Percentiles rank a stretch among this genome's conserved stretches.
These are phyloP conservation scores for Sporothrix variecibatus DNA, from an alignment of 2,329 filamentous ascomycete genomes.

Conservation along the genomic window DNA sequence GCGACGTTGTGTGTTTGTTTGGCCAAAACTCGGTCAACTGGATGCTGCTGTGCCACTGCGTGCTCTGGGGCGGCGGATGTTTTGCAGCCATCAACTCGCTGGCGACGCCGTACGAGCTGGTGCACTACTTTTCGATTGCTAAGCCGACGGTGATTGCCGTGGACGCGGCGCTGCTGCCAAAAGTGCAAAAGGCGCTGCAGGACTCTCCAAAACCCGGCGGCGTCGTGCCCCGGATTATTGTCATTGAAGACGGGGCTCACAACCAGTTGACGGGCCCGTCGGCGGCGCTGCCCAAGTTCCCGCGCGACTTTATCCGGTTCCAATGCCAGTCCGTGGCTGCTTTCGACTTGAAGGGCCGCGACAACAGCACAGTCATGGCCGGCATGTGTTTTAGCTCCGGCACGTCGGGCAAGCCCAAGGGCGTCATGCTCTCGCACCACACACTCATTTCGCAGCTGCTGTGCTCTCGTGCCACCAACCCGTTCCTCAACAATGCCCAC, in stretches of 20 bases:
- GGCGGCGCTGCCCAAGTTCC: conserved; percentile 11
- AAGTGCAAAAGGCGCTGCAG: conserved; percentile 2
- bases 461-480: conserved; percentile 42
- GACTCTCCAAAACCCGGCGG: not conserved
- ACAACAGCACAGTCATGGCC: conserved; percentile 25
- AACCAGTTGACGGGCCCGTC: not conserved
- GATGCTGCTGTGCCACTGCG: conserved; percentile 25
- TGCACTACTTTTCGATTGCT: conserved; percentile 14
- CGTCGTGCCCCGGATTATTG: not conserved
- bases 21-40: conserved; percentile 24
- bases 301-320: conserved; percentile 23
- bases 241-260: conserved; percentile 21
- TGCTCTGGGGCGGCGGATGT: conserved; percentile 22
- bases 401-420: conserved; percentile 52
- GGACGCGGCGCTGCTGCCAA: conserved; percentile 21
- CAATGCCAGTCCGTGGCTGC: conserved; percentile 17
- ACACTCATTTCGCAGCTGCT: conserved; percentile 43
- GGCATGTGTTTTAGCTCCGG: conserved; percentile 51
- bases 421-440: conserved; percentile 48
- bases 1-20: conserved; percentile 19
- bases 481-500: conserved; percentile 33
- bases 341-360: not conserved
- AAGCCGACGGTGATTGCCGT: conserved; percentile 17
- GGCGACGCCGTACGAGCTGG: conserved; percentile 21
- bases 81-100: conserved; percentile 11